Percentiles rank a stretch among this genome's conserved stretches.
Evolutionary conservation across 225 moss, liverwort and hornwort species (phyloP).

Genomic region (Pseudisothecium myosuroides): DNA sequence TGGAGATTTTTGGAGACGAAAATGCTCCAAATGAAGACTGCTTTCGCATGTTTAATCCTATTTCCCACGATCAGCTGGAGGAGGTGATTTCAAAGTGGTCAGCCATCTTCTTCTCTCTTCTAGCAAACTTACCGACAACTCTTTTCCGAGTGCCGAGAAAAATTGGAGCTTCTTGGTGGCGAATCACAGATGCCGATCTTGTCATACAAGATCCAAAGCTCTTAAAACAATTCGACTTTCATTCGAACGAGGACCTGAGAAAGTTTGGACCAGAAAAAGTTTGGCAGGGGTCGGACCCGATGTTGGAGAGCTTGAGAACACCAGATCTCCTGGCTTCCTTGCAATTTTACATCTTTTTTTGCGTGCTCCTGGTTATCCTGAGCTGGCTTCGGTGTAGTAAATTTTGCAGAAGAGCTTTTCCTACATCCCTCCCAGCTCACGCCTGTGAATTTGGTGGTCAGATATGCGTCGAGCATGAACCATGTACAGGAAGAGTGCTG

Average conservation of each 20-base stretch:
- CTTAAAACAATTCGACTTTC: not conserved
- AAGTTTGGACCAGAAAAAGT: conserved; percentile 6
- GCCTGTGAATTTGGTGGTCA: not conserved
- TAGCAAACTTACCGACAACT: conserved; percentile 25
- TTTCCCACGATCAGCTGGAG: conserved; percentile 17
- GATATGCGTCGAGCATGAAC: not conserved
- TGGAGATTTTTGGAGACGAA: conserved; percentile 53
- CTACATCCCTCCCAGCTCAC: not conserved
- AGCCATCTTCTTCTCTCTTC: conserved; percentile 38
- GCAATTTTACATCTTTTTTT: conserved; percentile 29
- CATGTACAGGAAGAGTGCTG: not conserved
- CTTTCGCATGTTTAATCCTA: conserved; percentile 63
- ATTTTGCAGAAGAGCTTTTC: conserved; percentile 9
- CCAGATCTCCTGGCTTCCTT: conserved; percentile 22
- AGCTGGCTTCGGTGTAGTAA: conserved; percentile 30
- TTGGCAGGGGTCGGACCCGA: conserved; percentile 39
- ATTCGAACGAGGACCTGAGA: not conserved
- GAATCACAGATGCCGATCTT: not conserved
- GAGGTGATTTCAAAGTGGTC: conserved; percentile 42
- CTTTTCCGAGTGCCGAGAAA: conserved; percentile 19
- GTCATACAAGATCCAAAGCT: conserved; percentile 12
- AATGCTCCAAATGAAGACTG: conserved; percentile 46
- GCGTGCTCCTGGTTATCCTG: conserved; percentile 15
- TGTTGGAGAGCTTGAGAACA: conserved; percentile 11
- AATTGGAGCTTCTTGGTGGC: conserved; percentile 2